Evolutionary conservation across 495 filamentous ascomycete species (phyloP), one percentile per base, ranked within the genome.

Genomic region (Penicillium tannophilum): DNA sequence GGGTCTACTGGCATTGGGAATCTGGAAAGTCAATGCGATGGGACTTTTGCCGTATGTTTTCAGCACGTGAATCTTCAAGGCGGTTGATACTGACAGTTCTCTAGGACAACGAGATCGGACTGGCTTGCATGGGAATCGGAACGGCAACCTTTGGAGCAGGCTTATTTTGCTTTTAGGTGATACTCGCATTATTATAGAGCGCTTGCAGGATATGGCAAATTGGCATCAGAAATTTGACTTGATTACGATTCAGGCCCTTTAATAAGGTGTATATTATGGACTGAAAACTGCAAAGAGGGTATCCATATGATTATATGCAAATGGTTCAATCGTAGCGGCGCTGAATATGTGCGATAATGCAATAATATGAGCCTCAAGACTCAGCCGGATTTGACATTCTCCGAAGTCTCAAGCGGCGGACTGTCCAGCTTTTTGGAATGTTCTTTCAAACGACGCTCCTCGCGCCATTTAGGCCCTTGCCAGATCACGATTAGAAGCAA

Each of bases 1-100:
- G 52, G 70, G 91, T 57, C 85, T 91, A 45, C 70, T 99, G 70
- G 91, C 79, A 0, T 73, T 98, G 73, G 94, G 94, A 5, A 76
- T 99, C 50, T 99, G 92, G 92, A 99, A 99, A 73, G 86, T 99
- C 26, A 96, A 98, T 76, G 84, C 82, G 42, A 99, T 99, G 94
- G 94, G 95, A 3, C 74, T 98, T 60, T 79, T 98, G 72, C 94
- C 94, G 89, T 92, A 82, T 72, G 88, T 85, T 49, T 43, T 45
- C 19, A 16, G 53, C 20, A 12, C 52, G 9, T 2, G 3, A 3
- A 17, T 30, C 54, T 24, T 20, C 31, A 54, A 3, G 53, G 33
- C 44, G 52, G 10, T 55, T 49, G 51, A 56, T 53, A 61, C 53
- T 69, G 54, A 73, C 54, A 11, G 36, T 17, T 24, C 35, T 17